Percentiles rank a stretch among this genome's conserved stretches.
These are phyloP conservation scores for Termitomyces sp. DNA, from an alignment of 768 basidiomycete genomes.

Conservation along the genomic window DNA sequence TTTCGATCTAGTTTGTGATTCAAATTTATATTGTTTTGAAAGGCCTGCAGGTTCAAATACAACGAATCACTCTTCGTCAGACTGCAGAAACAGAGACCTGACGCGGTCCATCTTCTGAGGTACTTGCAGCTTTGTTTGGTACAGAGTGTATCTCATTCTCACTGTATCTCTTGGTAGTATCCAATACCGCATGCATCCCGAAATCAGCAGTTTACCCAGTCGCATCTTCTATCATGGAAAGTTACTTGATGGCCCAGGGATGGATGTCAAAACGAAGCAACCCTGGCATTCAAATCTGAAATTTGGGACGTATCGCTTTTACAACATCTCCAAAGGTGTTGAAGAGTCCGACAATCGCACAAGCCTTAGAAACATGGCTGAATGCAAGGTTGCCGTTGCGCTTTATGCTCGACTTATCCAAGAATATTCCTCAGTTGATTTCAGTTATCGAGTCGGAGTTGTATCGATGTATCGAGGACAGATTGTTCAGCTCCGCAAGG, in stretches of 20 bases:
- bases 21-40: constrained; percentile 1
- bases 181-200: constrained; percentile 99
- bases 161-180: constrained; percentile 50
- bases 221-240: constrained; percentile 78
- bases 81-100: constrained; percentile 70
- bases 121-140: constrained; percentile 20
- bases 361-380: constrained; percentile 60
- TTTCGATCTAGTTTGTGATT: not conserved
- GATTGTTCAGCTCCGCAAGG: constrained; percentile 62
- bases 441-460: constrained; percentile 43
- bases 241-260: constrained; percentile 82
- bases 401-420: constrained; percentile 67
- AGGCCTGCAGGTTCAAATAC: constrained; percentile 72
- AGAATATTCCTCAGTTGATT: constrained; percentile 51
- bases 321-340: constrained; percentile 65
- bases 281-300: constrained; percentile 80
- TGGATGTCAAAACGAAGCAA: constrained; percentile 76
- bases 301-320: constrained; percentile 87
- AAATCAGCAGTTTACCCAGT: constrained; percentile 88
- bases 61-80: constrained; percentile 93
- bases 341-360: constrained; percentile 70
- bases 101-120: constrained; percentile 92
- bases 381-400: constrained; percentile 70
- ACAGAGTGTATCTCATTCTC: not conserved
- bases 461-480: constrained; percentile 97